Percentiles rank a stretch among this genome's conserved stretches.
phyloP scores from a whole-genome alignment of 805 yeast genomes.

The Ogataea pini region DNA sequence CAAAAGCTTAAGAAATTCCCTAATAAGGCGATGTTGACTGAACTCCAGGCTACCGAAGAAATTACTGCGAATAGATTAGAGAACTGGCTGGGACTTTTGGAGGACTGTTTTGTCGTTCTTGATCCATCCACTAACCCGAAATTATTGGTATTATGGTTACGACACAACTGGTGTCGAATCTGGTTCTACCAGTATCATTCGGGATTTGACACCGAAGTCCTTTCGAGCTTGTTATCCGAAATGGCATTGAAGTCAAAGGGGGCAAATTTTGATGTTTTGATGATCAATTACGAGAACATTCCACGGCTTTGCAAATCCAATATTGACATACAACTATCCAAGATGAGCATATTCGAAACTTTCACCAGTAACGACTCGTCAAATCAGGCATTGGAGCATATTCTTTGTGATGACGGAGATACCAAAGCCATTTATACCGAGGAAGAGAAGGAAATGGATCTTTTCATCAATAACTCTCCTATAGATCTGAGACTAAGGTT shows the following conservation, averaged over 20 bases:
- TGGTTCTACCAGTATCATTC: slow-evolving; percentile 42
- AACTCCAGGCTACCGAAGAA: slow-evolving; percentile 40
- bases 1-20: slow-evolving; percentile 25
- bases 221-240: slow-evolving; percentile 34
- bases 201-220: slow-evolving; percentile 33
- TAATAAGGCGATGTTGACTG: slow-evolving; percentile 23
- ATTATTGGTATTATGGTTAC: slow-evolving; percentile 26
- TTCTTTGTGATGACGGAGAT: slow-evolving; percentile 29
- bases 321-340: slow-evolving; percentile 64
- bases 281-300: slow-evolving; percentile 61
- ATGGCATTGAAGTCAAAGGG: slow-evolving; percentile 28
- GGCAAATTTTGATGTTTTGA: slow-evolving; percentile 37
- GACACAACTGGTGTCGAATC: slow-evolving; percentile 52
- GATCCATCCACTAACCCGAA: slow-evolving; percentile 1
- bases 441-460: slow-evolving; percentile 53
- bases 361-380: slow-evolving; percentile 52
- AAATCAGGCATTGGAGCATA: slow-evolving; percentile 26
- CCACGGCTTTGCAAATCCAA: slow-evolving; percentile 53
- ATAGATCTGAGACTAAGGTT: slow-evolving; percentile 66
- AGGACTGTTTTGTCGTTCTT: slow-evolving; percentile 25
- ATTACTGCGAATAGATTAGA: slow-evolving; percentile 44
- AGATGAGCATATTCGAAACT: slow-evolving; percentile 65
- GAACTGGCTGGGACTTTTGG: slow-evolving; percentile 49
- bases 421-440: slow-evolving; percentile 33
- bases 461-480: slow-evolving; percentile 64